Conservation (phyloP, 345 rosid species). For the Garcia nutans region DNA sequence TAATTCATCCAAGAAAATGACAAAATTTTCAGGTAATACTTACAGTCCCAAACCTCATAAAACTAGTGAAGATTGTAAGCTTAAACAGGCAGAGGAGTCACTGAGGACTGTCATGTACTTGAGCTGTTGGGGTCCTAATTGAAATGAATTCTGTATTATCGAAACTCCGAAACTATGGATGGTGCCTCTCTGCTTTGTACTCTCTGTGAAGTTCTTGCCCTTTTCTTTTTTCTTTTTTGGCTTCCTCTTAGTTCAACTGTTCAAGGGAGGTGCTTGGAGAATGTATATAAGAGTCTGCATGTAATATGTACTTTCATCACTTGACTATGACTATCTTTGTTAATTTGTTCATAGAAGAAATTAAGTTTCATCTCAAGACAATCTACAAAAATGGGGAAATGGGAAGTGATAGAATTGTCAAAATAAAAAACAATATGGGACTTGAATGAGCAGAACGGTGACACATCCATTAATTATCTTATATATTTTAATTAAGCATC, state of each 20-base stretch:
- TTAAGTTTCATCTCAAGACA: background rate
- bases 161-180: background rate
- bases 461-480: background rate
- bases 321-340: background rate
- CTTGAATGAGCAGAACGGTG: background rate
- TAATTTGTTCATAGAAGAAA: background rate
- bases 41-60: slow-evolving; percentile 9
- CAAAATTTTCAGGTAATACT: slow-evolving; percentile 21
- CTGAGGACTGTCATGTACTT: slow-evolving; percentile 46
- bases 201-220: background rate
- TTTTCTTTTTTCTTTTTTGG: background rate
- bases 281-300: background rate
- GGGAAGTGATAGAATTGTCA: background rate
- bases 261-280: background rate
- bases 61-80: slow-evolving; percentile 15
- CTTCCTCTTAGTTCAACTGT: background rate
- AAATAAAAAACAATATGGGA: background rate
- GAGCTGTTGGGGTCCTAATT: slow-evolving; percentile 44
- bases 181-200: background rate
- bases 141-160: background rate
- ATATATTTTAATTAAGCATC: background rate
- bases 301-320: background rate
- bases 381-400: background rate
- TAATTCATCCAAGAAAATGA: slow-evolving; percentile 24
- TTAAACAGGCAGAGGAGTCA: slow-evolving; percentile 42